These are phyloP conservation scores for Papilionanthe hybrid DNA, from an alignment of 116 monocot species.

Conservation along the genomic window DNA sequence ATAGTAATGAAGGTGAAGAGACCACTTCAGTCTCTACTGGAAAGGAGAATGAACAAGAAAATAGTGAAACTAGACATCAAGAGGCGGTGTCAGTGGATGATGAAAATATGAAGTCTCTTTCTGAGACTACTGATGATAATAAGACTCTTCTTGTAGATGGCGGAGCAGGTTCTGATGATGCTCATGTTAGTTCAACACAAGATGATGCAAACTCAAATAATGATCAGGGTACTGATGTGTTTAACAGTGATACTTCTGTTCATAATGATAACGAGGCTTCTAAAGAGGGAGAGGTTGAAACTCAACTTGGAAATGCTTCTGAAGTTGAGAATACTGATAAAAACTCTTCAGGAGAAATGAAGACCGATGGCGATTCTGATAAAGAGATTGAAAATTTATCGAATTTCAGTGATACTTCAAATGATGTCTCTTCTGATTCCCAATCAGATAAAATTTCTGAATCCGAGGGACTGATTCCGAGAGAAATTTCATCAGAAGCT, in stretches of 20 bases:
- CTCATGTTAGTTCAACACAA: too few relatives aligned
- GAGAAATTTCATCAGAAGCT: slow-evolving; percentile 4
- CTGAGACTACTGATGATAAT: not conserved
- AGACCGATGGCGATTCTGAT: not conserved
- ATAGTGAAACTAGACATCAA: not conserved
- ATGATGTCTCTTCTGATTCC: not conserved
- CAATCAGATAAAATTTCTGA: not conserved
- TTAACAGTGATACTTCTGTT: not conserved
- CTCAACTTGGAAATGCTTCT: not conserved
- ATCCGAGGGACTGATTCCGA: not conserved
- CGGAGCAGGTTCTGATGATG: not conserved
- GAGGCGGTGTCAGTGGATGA: not conserved
- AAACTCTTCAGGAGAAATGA: not conserved
- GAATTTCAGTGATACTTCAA: not conserved
- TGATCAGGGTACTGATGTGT: not conserved
- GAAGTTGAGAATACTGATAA: slow-evolving; percentile 7
- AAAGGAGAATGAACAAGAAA: not conserved
- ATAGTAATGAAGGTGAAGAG: not conserved
- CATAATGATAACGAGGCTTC: slow-evolving; percentile 6
- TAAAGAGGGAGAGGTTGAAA: not conserved
- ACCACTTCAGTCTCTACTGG: not conserved
- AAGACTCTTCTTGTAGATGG: not conserved
- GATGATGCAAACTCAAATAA: not conserved
- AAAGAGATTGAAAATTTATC: slow-evolving; percentile 4
- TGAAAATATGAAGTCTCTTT: not conserved